Evolutionary conservation across 2,329 filamentous ascomycete genomes (phyloP).

Genomic region (Aspergillus flavus): DNA sequence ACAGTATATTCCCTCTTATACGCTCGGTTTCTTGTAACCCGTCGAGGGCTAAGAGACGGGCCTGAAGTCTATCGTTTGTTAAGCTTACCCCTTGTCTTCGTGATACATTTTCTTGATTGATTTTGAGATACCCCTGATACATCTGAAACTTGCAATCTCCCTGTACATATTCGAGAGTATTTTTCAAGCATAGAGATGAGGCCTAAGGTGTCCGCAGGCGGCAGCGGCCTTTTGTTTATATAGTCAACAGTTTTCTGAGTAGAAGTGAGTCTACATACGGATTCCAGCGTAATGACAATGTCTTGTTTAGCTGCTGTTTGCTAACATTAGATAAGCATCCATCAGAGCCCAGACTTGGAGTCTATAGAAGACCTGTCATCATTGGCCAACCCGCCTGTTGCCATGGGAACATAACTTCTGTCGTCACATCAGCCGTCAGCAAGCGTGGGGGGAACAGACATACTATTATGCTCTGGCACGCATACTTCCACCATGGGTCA

Average conservation of each 20-base stretch:
- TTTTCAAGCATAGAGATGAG: slow-evolving; percentile 27
- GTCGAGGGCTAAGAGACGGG: slow-evolving; percentile 18
- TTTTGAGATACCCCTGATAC: slow-evolving; percentile 44
- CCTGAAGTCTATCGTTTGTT: slow-evolving; percentile 24
- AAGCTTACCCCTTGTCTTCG: slow-evolving; percentile 23
- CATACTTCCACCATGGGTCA: neutral
- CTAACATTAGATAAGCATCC: neutral
- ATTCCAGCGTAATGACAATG: neutral
- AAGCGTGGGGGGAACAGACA: neutral
- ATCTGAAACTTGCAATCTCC: slow-evolving; percentile 32
- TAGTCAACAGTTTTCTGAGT: neutral
- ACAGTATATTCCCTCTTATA: neutral
- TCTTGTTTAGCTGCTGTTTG: neutral
- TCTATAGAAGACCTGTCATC: neutral
- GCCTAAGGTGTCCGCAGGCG: slow-evolving; percentile 18
- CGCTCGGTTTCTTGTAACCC: slow-evolving; percentile 8
- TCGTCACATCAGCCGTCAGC: neutral
- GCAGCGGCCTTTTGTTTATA: slow-evolving; percentile 12
- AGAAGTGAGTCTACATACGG: neutral
- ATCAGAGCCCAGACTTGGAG: neutral
- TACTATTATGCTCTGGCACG: neutral
- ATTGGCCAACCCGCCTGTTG: slow-evolving; percentile 21
- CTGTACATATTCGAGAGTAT: slow-evolving; percentile 36
- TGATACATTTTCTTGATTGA: slow-evolving; percentile 29
- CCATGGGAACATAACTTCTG: slow-evolving; percentile 22